Conservation (phyloP, 805 yeast species). For the Cyberlindnera petersonii region DNA sequence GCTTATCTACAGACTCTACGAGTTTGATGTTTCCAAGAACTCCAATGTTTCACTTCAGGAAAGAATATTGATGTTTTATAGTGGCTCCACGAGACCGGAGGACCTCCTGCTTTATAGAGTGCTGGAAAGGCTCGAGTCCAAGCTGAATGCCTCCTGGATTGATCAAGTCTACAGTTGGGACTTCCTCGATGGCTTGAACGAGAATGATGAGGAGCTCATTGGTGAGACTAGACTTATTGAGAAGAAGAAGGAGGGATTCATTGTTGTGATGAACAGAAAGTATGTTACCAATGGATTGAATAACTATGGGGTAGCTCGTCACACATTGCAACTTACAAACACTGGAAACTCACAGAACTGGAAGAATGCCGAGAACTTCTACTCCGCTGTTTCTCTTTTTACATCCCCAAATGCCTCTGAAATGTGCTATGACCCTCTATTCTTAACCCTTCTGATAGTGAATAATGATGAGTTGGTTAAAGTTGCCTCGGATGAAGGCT, state of each 20-base stretch:
- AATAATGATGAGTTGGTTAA: conserved; percentile 62
- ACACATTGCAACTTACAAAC: conserved; percentile 28
- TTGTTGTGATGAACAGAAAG: conserved; percentile 47
- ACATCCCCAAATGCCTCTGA: conserved; percentile 23
- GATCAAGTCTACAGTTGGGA: conserved; percentile 63
- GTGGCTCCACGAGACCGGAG: conserved; percentile 57
- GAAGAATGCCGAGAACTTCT: conserved; percentile 30
- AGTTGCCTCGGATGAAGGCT: conserved; percentile 29
- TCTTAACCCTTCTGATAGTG: conserved; percentile 55
- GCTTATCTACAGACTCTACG: conserved; percentile 46
- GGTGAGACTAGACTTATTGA: conserved; percentile 46
- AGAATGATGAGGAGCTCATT: conserved; percentile 42
- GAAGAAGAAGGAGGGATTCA: conserved; percentile 43
- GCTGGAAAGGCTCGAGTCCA: conserved; percentile 54
- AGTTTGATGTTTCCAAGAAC: conserved; percentile 40
- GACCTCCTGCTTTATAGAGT: conserved; percentile 61
- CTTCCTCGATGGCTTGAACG: conserved; percentile 37
- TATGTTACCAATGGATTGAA: conserved; percentile 47
- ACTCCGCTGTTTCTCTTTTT: conserved; percentile 20
- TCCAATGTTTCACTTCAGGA: conserved; percentile 47
- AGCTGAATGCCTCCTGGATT: conserved; percentile 59
- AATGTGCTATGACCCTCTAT: conserved; percentile 63
- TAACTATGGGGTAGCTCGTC: conserved; percentile 30
- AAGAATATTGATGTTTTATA: conserved; percentile 48
- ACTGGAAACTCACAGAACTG: conserved; percentile 21